A percentile compares a stretch with the other conserved stretches of the same genome.
These are phyloP conservation scores for Dysphania ambrosioides DNA, from an alignment of 148 eudicot genomes.

Conservation along the genomic window DNA sequence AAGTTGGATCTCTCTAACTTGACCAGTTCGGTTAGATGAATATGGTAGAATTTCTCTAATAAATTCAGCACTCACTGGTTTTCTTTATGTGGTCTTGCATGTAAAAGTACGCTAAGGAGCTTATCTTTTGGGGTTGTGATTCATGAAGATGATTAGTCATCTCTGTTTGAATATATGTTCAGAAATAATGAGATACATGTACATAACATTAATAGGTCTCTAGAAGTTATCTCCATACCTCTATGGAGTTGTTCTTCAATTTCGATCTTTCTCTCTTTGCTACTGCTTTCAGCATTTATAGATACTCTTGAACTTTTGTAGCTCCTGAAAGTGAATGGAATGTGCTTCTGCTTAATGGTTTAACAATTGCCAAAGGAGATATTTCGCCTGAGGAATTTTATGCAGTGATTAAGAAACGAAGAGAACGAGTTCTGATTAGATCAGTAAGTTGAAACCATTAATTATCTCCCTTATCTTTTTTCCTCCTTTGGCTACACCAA, in stretches of 20 bases:
- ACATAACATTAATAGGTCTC: no score
- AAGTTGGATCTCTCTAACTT: neutral
- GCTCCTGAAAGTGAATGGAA: slow-evolving; percentile 91
- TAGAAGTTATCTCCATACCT: neutral
- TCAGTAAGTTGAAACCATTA: slow-evolving; percentile 47
- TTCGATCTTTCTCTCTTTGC: neutral
- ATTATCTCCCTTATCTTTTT: slow-evolving; percentile 15
- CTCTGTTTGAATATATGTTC: neutral
- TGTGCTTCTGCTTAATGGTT: slow-evolving; percentile 56
- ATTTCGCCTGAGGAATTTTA: slow-evolving; percentile 63
- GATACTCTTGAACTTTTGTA: slow-evolving; percentile 31
- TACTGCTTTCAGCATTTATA: neutral
- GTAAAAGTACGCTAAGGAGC: neutral
- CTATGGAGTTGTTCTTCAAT: neutral
- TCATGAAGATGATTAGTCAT: neutral
- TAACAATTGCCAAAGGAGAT: slow-evolving; percentile 81
- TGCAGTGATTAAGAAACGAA: slow-evolving; percentile 77
- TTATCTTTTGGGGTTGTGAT: neutral
- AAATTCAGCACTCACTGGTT: no score
- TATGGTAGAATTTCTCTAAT: no score
- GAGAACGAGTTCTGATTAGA: slow-evolving; percentile 79
- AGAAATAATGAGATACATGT: neutral
- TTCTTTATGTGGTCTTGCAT: neutral
- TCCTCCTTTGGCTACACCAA: neutral
- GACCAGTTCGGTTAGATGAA: neutral